A percentile compares a stretch with the other conserved stretches of the same genome.
These are phyloP conservation scores for Xylariaceae sp. DNA, from an alignment of 2,329 filamentous ascomycete genomes.

Conservation along the genomic window DNA sequence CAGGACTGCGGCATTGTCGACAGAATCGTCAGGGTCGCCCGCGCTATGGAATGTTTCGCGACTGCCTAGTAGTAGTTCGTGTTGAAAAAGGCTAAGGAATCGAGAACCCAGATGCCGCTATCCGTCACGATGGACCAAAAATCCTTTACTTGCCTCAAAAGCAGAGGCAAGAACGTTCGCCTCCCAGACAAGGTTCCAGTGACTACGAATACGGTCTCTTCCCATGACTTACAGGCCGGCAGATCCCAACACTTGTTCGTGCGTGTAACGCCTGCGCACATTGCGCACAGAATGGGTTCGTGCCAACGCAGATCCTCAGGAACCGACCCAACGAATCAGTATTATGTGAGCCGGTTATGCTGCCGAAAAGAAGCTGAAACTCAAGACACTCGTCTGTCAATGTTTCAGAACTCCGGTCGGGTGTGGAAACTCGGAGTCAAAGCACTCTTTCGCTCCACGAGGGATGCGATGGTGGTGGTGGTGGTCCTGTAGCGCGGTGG, in stretches of 20 bases:
- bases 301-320: neutral
- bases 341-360: neutral
- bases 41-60: neutral
- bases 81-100: too few relatives aligned
- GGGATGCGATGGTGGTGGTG: neutral
- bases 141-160: too few relatives aligned
- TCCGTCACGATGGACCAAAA: too few relatives aligned
- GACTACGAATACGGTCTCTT: too few relatives aligned
- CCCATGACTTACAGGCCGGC: neutral
- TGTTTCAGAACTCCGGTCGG: neutral
- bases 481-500: too few relatives aligned
- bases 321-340: neutral
- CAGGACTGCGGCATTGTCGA: neutral
- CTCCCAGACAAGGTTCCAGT: too few relatives aligned
- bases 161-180: too few relatives aligned
- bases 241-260: neutral
- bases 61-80: neutral
- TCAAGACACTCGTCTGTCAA: constrained; percentile 2
- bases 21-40: neutral
- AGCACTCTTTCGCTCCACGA: neutral
- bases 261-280: neutral
- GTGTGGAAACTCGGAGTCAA: neutral
- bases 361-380: neutral
- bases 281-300: neutral
- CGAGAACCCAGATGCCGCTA: too few relatives aligned